These are phyloP conservation scores for Chaetomiaceae sp. DNA, from an alignment of 2,329 filamentous ascomycete genomes.

Conservation along the genomic window DNA sequence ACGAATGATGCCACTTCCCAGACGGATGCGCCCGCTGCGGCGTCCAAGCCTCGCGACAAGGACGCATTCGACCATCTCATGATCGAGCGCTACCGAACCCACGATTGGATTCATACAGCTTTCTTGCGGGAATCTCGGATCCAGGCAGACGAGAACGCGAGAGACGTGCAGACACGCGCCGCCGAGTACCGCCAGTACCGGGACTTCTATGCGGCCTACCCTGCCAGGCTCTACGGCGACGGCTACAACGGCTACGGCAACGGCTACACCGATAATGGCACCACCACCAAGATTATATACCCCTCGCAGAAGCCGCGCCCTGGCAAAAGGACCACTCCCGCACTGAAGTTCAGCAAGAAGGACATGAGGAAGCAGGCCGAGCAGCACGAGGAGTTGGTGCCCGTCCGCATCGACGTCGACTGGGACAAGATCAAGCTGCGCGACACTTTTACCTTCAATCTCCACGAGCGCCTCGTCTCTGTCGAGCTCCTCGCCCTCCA, in stretches of 20 bases:
- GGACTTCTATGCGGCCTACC: constrained; percentile 52
- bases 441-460: constrained; percentile 98
- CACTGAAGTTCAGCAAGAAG: constrained; percentile 69
- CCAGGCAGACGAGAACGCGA: constrained; percentile 52
- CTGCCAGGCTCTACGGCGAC: constrained; percentile 57
- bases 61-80: constrained; percentile 50
- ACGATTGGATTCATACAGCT: constrained; percentile 51
- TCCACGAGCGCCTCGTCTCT: constrained; percentile 80
- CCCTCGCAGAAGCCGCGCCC: constrained; percentile 70
- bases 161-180: constrained; percentile 61
- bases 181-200: constrained; percentile 64
- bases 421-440: constrained; percentile 92
- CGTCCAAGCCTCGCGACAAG: constrained; percentile 45
- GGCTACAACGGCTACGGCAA: constrained; percentile 91
- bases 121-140: constrained; percentile 48
- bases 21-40: constrained; percentile 12
- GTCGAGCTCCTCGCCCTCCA: constrained; percentile 82
- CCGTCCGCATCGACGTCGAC: constrained; percentile 87
- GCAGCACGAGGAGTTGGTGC: constrained; percentile 84
- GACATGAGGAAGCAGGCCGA: constrained; percentile 83
- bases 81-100: constrained; percentile 50
- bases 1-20: constrained; percentile 18
- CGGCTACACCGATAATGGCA: constrained; percentile 68
- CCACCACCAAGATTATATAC: constrained; percentile 69
- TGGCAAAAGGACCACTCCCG: constrained; percentile 68